phyloP scores from a whole-genome alignment of 1,139 yeast species.

The Diutina catenulata region DNA sequence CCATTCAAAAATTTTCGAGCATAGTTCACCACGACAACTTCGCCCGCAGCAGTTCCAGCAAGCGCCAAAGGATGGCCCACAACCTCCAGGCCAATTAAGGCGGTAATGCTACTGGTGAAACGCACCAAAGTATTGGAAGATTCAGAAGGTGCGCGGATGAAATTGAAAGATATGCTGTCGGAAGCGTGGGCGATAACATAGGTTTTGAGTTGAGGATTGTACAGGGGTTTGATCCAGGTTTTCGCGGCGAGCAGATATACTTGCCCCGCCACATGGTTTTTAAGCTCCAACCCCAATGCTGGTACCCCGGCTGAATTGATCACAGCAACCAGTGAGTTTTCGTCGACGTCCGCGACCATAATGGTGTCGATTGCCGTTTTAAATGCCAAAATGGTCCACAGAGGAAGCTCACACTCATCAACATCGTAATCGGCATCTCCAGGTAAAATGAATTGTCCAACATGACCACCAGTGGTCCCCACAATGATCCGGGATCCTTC shows the following conservation, averaged over 20 bases:
- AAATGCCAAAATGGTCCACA: conserved; percentile 34
- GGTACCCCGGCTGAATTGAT: conserved; percentile 41
- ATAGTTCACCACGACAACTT: conserved; percentile 22
- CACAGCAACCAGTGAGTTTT: conserved; percentile 22
- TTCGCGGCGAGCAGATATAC: conserved; percentile 10
- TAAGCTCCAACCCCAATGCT: conserved; percentile 26
- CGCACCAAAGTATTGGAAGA: conserved; percentile 19
- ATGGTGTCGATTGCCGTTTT: conserved; percentile 39
- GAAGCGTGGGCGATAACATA: conserved; percentile 17
- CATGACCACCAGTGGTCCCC: conserved; percentile 55
- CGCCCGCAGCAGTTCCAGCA: conserved; percentile 57
- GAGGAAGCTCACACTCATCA: conserved; percentile 23
- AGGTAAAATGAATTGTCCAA: conserved; percentile 50
- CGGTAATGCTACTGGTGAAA: conserved; percentile 18
- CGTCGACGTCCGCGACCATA: conserved; percentile 19
- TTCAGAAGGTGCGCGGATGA: conserved; percentile 26
- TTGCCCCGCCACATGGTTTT: conserved; percentile 26
- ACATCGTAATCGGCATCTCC: conserved; percentile 9
- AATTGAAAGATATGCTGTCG: conserved; percentile 21
- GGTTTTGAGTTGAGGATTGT: conserved; percentile 17
- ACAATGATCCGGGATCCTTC: conserved; percentile 38
- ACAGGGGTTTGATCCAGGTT: conserved; percentile 13
- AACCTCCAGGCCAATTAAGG: conserved; percentile 19
- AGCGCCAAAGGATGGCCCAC: conserved; percentile 51
- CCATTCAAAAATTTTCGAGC: conserved; percentile 26